Base-by-base conservation (phyloP, 1,284 basidiomycete species). In the Fomitopsis schrenkii region DNA sequence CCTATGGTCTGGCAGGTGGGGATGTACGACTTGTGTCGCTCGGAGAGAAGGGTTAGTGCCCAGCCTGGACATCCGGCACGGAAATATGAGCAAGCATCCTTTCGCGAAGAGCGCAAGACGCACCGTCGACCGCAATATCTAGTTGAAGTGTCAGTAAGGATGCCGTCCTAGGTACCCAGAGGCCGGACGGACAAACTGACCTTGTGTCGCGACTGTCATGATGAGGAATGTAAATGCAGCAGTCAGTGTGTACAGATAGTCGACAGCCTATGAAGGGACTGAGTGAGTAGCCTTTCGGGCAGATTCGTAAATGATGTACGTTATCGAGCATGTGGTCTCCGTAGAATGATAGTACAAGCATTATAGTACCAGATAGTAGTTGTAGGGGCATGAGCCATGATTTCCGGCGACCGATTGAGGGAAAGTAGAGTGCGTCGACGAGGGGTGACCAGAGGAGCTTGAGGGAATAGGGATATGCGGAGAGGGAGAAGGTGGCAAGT, bases 331-430 rank as follows among this genome's bases (percentile, higher is more conserved):
- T 54, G 52, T 54, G 52, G 35, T 54, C 52, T 38, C 52, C 52
- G 28, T 54, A 54, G 35, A 54, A 54, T 38, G 52, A 54, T 54
- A 54, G 52, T 36, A 54, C 36, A 40, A 54, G 52, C 52, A 54
- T 54, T 19, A 54, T 54, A 40, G 52, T 54, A 10, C 52, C 52
- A 26, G 52, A 54, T 38, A 54, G 35, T 54, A 54, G 52, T 54
- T 54, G 52, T 12, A 54, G 52, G n/a, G 52, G 52, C 36, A 54
- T 54, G 35, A 54, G 52, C 52, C 52, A 54, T 36, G 52, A 54
- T 26, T 54, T 54, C n/a, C 52, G 52, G 52, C 52, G 52, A 38
- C 52, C 52, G 35, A 54, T 54, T 2, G 52, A 54, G 19, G 52
- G 52, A 17, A 54, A 19, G 35, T 54, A 54, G n/a, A 54, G 35